These are phyloP conservation scores for Medicago lupulina DNA, from an alignment of 306 rosid genomes.

Conservation along the genomic window DNA sequence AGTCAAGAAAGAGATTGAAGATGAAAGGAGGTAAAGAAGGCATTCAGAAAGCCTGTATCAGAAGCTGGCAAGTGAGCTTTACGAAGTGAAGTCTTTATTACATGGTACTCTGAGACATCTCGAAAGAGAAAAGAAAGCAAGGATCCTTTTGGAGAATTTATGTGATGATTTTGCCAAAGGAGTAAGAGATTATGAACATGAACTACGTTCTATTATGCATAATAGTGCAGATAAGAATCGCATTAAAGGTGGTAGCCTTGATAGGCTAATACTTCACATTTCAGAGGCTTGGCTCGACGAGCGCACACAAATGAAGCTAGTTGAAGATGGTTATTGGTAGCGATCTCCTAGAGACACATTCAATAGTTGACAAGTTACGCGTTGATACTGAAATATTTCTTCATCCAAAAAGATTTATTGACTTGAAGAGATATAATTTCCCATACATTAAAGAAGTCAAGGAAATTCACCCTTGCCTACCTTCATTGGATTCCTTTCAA, in stretches of 20 bases:
- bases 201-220: constrained; percentile 51
- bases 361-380: constrained; percentile 63
- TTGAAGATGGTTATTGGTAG: constrained; percentile 39
- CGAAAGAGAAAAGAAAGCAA: constrained; percentile 63
- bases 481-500: constrained; percentile 65
- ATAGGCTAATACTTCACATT: constrained; percentile 69
- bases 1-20: constrained; percentile 57
- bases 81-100: constrained; percentile 58
- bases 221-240: constrained; percentile 48
- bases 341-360: constrained; percentile 43
- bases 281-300: constrained; percentile 95
- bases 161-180: constrained; percentile 80
- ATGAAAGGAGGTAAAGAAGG: constrained; percentile 67
- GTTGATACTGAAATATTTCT: constrained; percentile 69
- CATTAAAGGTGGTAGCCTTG: constrained; percentile 43
- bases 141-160: constrained; percentile 66
- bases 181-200: constrained; percentile 64
- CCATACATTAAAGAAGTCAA: constrained; percentile 40
- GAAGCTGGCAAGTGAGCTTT: constrained; percentile 59
- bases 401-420: constrained; percentile 51
- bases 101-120: constrained; percentile 59
- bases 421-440: constrained; percentile 38
- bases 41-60: constrained; percentile 59
- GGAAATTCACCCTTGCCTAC: constrained; percentile 50
- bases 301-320: constrained; percentile 70